Base-by-base conservation (phyloP, 192 early-diverging fungal species). In the Geranomyces michiganensis region DNA sequence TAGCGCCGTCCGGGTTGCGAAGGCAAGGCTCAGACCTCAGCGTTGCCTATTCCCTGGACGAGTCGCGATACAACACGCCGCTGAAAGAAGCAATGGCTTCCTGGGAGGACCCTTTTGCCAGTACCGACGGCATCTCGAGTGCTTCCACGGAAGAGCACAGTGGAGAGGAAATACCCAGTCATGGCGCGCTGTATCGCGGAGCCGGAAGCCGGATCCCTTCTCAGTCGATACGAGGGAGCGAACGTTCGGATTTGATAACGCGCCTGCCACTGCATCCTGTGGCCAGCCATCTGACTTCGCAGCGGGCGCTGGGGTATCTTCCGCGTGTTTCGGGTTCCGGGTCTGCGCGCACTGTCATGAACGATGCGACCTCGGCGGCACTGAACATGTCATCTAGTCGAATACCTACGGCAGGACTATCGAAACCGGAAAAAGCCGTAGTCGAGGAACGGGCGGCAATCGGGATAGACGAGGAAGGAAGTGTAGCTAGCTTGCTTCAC, bases 1-100 rank as follows among this genome's bases (percentile, higher is more conserved):
- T 46, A 3, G 21, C 41, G 36, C 32, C 41, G 21, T 36, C 62
- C 21, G 32, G 17, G 6, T 41, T 45, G 5, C 43, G 43, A 17
- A 31, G 62, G 26, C 70, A 72, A 24, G 70, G 70, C 7, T 72
- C 70, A 8, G 70, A 72, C 27, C 61, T 72, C 60, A 64, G 61
- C 61, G 59, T 72, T 13, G 70, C 70, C 1, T 72, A 72, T 32
- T 72, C 70, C 31, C 47, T 72, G 22, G 70, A 61, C 31, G 36
- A 41, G 10, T 72, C 70, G 26, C 70, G 64, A 30, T 72, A 72
- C 44, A 72, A 72, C 62, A 72, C 70, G 9, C 70, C 70, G 5
- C 29, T 72, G 48, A 62, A 64, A 36, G 70, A 72, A 29, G 70
- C 70, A 1, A 72, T 72, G 70, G 70, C 70, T 9, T 62, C 62